phyloP scores from a whole-genome alignment of 2,329 filamentous ascomycete genomes.

The Microcyclospora tardicrescens region DNA sequence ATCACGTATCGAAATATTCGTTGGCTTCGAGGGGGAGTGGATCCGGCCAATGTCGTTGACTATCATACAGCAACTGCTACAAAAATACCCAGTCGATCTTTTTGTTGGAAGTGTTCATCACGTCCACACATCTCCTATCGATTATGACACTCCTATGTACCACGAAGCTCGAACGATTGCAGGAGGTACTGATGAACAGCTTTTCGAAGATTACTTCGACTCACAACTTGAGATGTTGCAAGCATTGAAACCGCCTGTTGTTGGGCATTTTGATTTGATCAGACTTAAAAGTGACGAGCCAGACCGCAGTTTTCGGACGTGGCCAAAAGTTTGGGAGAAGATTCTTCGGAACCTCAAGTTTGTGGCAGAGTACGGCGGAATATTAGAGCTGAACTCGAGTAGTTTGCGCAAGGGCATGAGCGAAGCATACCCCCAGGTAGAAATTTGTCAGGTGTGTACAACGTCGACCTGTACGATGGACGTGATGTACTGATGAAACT shows the following conservation, averaged over 20 bases:
- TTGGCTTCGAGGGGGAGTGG: slow-evolving; percentile 91
- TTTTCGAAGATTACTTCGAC: slow-evolving; percentile 81
- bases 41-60: slow-evolving; percentile 56
- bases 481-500: slow-evolving; percentile 1
- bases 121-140: slow-evolving; percentile 73
- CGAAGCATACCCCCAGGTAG: slow-evolving; percentile 74
- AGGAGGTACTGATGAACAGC: slow-evolving; percentile 53
- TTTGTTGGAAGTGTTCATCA: slow-evolving; percentile 93
- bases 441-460: slow-evolving; percentile 55
- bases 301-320: slow-evolving; percentile 35
- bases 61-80: slow-evolving; percentile 46
- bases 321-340: slow-evolving; percentile 54
- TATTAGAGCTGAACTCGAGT: slow-evolving; percentile 82
- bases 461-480: neutral
- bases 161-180: slow-evolving; percentile 43
- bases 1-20: slow-evolving; percentile 57
- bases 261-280: slow-evolving; percentile 92
- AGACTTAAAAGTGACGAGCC: slow-evolving; percentile 63
- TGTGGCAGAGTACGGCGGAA: slow-evolving; percentile 59
- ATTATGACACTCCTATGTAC: slow-evolving; percentile 64
- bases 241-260: slow-evolving; percentile 57
- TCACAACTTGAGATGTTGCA: slow-evolving; percentile 70
- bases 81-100: slow-evolving; percentile 60
- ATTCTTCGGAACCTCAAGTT: slow-evolving; percentile 62
- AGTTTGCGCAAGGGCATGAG: slow-evolving; percentile 77